phyloP scores from a whole-genome alignment of 495 filamentous ascomycete genomes.

The Penicillium roqueforti region DNA sequence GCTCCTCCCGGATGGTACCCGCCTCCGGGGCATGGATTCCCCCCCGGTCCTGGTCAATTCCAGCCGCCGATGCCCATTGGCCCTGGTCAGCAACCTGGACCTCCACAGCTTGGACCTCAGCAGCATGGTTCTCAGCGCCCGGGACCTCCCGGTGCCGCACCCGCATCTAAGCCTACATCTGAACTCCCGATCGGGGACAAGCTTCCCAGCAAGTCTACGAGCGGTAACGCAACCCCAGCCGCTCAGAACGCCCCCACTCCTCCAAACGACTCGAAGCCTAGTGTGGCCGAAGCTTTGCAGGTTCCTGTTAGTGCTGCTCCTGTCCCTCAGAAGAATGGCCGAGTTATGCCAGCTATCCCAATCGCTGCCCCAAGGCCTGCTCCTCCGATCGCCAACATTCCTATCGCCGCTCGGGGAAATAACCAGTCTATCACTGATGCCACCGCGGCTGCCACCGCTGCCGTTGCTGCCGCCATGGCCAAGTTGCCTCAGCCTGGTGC shows the following conservation, averaged over 20 bases:
- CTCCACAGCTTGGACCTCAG: constrained; percentile 30
- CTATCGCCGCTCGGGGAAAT: constrained; percentile 29
- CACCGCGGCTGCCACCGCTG: constrained; percentile 76
- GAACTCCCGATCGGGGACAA: constrained; percentile 44
- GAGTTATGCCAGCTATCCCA: constrained; percentile 68
- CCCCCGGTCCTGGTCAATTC: constrained; percentile 57
- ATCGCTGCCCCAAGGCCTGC: constrained; percentile 42
- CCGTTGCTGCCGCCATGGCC: constrained; percentile 87
- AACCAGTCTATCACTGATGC: constrained; percentile 58
- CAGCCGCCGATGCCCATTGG: constrained; percentile 50
- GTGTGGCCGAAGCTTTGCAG: constrained; percentile 44
- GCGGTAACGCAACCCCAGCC: constrained; percentile 36
- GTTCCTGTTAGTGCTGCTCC: constrained; percentile 51
- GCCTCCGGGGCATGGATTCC: constrained; percentile 75
- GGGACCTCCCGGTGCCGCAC: constrained; percentile 28
- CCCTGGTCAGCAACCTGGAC: constrained; percentile 46
- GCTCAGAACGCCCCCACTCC: constrained; percentile 46
- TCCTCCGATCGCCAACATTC: constrained; percentile 35
- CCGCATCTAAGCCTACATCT: constrained; percentile 35
- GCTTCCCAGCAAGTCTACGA: constrained; percentile 32
- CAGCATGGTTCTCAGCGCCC: constrained; percentile 26
- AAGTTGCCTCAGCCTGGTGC: constrained; percentile 57
- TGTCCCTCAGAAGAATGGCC: constrained; percentile 54
- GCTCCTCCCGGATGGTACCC: constrained; percentile 74
- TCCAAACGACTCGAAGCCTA: constrained; percentile 65